Base-by-base conservation (phyloP, 208 protist genomes). In the Acanthamoeba royreba region DNA sequence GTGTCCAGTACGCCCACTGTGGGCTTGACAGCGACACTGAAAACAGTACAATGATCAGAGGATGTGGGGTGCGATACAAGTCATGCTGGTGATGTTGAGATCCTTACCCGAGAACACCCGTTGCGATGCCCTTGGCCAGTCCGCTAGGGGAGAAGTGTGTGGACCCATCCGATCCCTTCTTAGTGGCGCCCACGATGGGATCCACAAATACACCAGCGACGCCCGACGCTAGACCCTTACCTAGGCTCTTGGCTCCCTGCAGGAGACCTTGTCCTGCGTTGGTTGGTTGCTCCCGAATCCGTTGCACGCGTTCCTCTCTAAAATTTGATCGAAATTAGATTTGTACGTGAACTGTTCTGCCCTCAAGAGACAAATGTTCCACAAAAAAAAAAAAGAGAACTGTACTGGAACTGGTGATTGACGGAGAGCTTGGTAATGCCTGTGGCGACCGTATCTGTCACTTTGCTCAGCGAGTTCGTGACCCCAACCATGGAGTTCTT, bases 1-100 rank as follows among this genome's bases (percentile, higher is more conserved):
- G 96, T 46, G 63, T 97, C 97, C 40, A 98, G 86, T 15, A 96
- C 91, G 61, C 97, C 97, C 25, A 95, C 95, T 0, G 93, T 66
- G 2, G 97, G 97, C 69, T 97, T 97, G 38, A 95, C 90, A 33
- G 35, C 83, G 33, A 94, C 66, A 25, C 79, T 86, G 15, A 15
- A 55, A 11, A 4, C 3, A 4, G 28, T 25, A 19, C 0, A 33
- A 19, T 42, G 13, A 28, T 63, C 25, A n/a, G 17, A 61, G 1
- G 3, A 81, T 22, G 31, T 42, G 5, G n/a, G n/a, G n/a, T n/a
- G n/a, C n/a, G n/a, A n/a, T n/a, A n/a, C n/a, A 45, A 33, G 35
- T 7, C 31, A 42, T 15, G 15, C 19, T 15, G 28, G 17, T 81
- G 19, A 81, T 81, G 69, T 40, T 81, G 28, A 45, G 7, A 1